These are phyloP conservation scores for Zygnema cylindricum DNA, from an alignment of 139 green algal species.

Conservation along the genomic window DNA sequence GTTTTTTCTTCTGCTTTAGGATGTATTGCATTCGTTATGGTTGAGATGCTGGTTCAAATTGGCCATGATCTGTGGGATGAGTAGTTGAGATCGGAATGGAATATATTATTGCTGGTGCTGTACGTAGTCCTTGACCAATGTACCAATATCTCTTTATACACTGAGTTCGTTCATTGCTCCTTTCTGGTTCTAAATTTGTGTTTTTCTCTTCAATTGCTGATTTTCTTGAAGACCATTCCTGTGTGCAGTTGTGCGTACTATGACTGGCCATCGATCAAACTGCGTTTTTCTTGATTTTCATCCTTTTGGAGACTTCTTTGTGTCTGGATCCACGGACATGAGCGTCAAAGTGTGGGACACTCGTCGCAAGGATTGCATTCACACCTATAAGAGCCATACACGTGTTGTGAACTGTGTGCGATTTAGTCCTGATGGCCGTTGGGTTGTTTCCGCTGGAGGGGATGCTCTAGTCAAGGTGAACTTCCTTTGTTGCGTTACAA, in stretches of 20 bases:
- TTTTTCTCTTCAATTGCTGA: constrained; percentile 2
- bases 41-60: too few species aligned
- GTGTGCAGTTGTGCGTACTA: constrained; percentile 72
- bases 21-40: too few species aligned
- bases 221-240: neutral
- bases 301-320: constrained; percentile 71
- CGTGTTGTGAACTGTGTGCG: constrained; percentile 68
- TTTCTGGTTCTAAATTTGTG: too few species aligned
- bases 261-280: constrained; percentile 77
- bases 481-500: too few species aligned
- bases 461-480: constrained; percentile 76
- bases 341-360: constrained; percentile 87
- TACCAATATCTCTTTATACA: too few species aligned
- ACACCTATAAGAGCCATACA: constrained; percentile 80
- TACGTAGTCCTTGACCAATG: too few species aligned
- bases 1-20: too few species aligned
- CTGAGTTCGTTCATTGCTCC: too few species aligned
- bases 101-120: too few species aligned
- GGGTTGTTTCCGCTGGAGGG: constrained; percentile 76
- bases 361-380: constrained; percentile 71
- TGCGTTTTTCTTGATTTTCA: constrained; percentile 77
- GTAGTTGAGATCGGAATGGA: too few species aligned
- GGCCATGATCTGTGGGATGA: too few species aligned
- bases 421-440: constrained; percentile 83
- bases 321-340: constrained; percentile 77